Evolutionary conservation across 2,329 filamentous ascomycete genomes (phyloP).

Genomic region (Corniculantispora saksenae): DNA sequence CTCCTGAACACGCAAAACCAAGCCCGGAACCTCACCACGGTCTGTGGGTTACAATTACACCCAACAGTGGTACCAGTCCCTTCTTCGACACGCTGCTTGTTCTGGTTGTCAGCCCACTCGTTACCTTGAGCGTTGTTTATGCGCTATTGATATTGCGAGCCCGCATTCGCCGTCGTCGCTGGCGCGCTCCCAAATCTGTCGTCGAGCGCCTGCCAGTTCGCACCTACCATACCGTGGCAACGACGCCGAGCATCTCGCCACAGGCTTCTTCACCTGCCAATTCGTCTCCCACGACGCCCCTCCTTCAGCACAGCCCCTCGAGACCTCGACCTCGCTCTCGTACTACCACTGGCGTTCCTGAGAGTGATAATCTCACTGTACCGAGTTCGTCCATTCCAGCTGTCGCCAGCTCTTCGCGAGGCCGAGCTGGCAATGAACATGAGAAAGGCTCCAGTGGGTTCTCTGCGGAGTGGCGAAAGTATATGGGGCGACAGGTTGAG

Average conservation of each 20-base stretch:
- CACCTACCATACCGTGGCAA: slow-evolving; percentile 84
- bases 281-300: slow-evolving; percentile 74
- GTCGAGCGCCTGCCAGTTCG: slow-evolving; percentile 93
- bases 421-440: slow-evolving; percentile 38
- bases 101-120: slow-evolving; percentile 88
- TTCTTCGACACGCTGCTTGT: slow-evolving; percentile 98
- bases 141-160: slow-evolving; percentile 83
- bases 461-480: slow-evolving; percentile 62
- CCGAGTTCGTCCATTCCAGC: slow-evolving; percentile 44
- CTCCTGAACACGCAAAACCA: slow-evolving; percentile 19
- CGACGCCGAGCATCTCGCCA: slow-evolving; percentile 56
- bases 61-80: slow-evolving; percentile 83
- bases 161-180: slow-evolving; percentile 83
- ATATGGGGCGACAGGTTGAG: slow-evolving; percentile 72
- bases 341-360: slow-evolving; percentile 62
- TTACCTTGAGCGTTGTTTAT: slow-evolving; percentile 92
- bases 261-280: slow-evolving; percentile 62
- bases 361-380: slow-evolving; percentile 48
- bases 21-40: slow-evolving; percentile 58
- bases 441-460: slow-evolving; percentile 49
- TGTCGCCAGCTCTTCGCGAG: slow-evolving; percentile 35
- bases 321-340: slow-evolving; percentile 63
- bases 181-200: slow-evolving; percentile 96
- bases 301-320: slow-evolving; percentile 63
- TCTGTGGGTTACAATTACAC: slow-evolving; percentile 94